These are phyloP conservation scores for Echeveria elegans DNA, from an alignment of 164 flowering plant species.

Conservation along the genomic window DNA sequence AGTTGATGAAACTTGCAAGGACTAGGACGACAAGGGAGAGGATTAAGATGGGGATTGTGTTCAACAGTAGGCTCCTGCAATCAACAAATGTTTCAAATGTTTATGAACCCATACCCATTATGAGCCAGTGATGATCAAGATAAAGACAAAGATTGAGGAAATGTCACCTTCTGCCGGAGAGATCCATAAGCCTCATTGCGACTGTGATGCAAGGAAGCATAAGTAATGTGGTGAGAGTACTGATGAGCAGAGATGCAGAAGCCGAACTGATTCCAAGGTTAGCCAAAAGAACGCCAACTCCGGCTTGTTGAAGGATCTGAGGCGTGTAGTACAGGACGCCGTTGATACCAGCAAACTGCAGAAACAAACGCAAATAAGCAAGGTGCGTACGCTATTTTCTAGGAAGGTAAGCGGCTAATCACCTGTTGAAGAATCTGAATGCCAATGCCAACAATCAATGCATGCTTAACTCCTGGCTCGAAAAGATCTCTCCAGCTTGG, in stretches of 20 bases:
- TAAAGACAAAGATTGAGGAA: neutral
- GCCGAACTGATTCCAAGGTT: slow-evolving; percentile 56
- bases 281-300: slow-evolving; percentile 71
- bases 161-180: slow-evolving; percentile 78
- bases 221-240: slow-evolving; percentile 72
- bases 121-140: too few species aligned
- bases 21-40: slow-evolving; percentile 52
- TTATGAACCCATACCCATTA: too few species aligned
- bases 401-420: neutral
- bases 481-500: slow-evolving; percentile 40
- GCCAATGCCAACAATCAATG: slow-evolving; percentile 50
- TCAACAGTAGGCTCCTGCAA: slow-evolving; percentile 66
- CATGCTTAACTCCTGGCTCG: slow-evolving; percentile 55
- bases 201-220: slow-evolving; percentile 89
- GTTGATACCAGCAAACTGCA: slow-evolving; percentile 90
- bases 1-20: slow-evolving; percentile 28
- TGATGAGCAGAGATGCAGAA: slow-evolving; percentile 73
- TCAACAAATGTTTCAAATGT: neutral
- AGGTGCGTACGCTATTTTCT: neutral
- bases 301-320: slow-evolving; percentile 87
- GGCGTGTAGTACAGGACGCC: slow-evolving; percentile 91
- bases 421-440: slow-evolving; percentile 69
- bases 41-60: slow-evolving; percentile 67
- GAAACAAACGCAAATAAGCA: slow-evolving; percentile 4
- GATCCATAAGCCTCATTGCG: slow-evolving; percentile 92